phyloP scores from a whole-genome alignment of 371 early-diverging fungal genomes.

The Rhizopus sp. region DNA sequence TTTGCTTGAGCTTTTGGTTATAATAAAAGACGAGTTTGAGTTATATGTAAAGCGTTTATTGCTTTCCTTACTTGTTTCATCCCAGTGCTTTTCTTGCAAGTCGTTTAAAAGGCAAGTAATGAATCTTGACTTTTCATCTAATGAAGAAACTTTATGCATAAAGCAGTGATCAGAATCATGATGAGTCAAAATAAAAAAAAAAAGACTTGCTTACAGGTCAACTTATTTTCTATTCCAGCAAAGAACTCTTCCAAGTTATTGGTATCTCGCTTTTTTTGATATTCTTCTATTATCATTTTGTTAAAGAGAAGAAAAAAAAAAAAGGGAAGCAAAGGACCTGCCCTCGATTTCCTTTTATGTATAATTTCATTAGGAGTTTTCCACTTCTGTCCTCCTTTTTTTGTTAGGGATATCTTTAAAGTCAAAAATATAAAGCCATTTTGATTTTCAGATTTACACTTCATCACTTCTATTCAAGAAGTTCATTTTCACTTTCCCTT shows the following conservation, averaged over 20 bases:
- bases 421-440: no score
- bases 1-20: conserved; percentile 14
- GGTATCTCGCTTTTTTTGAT: not conserved
- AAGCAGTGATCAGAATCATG: no score
- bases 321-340: no score
- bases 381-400: no score
- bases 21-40: not conserved
- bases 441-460: no score
- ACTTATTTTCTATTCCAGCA: not conserved
- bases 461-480: no score
- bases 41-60: not conserved
- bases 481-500: no score
- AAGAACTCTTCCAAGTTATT: not conserved
- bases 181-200: not conserved
- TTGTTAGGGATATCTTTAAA: no score
- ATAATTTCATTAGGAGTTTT: no score
- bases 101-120: conserved; percentile 17
- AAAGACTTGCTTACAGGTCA: not conserved
- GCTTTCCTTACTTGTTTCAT: conserved; percentile 6
- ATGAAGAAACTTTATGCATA: conserved; percentile 11
- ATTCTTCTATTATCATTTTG: not conserved
- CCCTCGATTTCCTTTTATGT: no score
- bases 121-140: conserved; percentile 16
- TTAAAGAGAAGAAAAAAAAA: not conserved
- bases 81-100: conserved; percentile 13